These are phyloP conservation scores for Sclerotiophoma versabilis DNA, from an alignment of 2,329 filamentous ascomycete species.

Conservation along the genomic window DNA sequence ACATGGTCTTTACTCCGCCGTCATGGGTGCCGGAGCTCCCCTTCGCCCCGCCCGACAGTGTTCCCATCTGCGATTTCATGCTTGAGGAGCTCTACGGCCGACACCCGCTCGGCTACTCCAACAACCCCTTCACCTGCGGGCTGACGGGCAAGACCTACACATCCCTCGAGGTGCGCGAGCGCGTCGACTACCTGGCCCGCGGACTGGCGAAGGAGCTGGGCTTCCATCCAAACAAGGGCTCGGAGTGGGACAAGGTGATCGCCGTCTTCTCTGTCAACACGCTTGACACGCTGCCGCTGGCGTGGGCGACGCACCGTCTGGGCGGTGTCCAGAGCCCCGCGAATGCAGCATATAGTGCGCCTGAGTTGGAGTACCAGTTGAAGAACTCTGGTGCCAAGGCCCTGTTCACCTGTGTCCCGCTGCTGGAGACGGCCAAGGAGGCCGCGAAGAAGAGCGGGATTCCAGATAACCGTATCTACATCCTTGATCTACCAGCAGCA, in stretches of 20 bases:
- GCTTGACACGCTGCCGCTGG: slow-evolving; percentile 77
- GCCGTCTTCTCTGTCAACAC: slow-evolving; percentile 82
- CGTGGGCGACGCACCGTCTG: slow-evolving; percentile 76
- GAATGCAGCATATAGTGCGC: slow-evolving; percentile 74
- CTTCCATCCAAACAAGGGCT: slow-evolving; percentile 72
- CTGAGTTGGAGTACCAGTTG: slow-evolving; percentile 76
- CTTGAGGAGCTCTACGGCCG: slow-evolving; percentile 75
- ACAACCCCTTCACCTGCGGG: slow-evolving; percentile 78
- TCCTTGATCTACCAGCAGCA: slow-evolving; percentile 70
- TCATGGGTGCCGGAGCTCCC: slow-evolving; percentile 68
- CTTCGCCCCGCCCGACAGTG: slow-evolving; percentile 73
- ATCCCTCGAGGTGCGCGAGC: slow-evolving; percentile 67
- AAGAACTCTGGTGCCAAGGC: slow-evolving; percentile 72
- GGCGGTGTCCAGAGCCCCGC: slow-evolving; percentile 78
- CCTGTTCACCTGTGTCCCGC: slow-evolving; percentile 74
- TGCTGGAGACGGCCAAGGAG: slow-evolving; percentile 69
- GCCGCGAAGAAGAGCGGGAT: slow-evolving; percentile 71
- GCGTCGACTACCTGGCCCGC: slow-evolving; percentile 72
- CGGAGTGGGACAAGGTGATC: slow-evolving; percentile 83
- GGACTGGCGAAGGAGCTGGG: slow-evolving; percentile 74
- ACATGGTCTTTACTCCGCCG: slow-evolving; percentile 65
- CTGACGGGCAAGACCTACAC: slow-evolving; percentile 73
- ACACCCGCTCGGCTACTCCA: slow-evolving; percentile 66
- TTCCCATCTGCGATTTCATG: slow-evolving; percentile 80
- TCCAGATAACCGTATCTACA: slow-evolving; percentile 69